Conservation (phyloP, 2,329 filamentous ascomycete genomes). For the Triangularia setosa region DNA sequence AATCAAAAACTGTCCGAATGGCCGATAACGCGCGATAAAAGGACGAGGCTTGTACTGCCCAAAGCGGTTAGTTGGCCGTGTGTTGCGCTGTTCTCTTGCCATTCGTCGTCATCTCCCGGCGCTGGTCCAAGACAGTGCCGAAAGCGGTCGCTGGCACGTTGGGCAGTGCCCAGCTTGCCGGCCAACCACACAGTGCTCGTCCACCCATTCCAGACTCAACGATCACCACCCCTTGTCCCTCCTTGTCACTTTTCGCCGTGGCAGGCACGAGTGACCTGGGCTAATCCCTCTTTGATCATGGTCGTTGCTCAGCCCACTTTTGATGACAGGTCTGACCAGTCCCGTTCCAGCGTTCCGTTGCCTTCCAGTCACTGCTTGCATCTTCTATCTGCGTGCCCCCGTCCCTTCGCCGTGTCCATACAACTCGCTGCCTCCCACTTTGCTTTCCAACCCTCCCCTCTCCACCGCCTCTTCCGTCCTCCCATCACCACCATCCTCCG, state of each 20-base stretch:
- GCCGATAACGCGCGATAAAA: not conserved
- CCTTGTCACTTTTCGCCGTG: conserved; percentile 19
- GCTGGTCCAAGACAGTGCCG: conserved; percentile 18
- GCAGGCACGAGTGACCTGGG: conserved; percentile 20
- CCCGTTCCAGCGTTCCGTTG: conserved; percentile 23
- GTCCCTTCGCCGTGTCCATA: conserved; percentile 7
- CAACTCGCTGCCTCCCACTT: conserved; percentile 5
- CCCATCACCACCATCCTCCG: conserved; percentile 6
- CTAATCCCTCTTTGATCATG: conserved; percentile 22
- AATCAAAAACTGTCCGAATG: conserved; percentile 10
- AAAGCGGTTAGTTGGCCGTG: conserved; percentile 12
- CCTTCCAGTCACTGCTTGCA: conserved; percentile 25
- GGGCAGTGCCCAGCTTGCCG: not conserved
- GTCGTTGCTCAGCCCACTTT: conserved; percentile 24
- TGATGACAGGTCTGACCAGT: conserved; percentile 20
- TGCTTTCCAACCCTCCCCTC: not conserved
- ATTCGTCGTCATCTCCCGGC: conserved; percentile 24
- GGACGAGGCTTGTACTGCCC: conserved; percentile 2
- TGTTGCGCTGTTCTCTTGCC: conserved; percentile 19
- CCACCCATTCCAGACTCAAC: conserved; percentile 13
- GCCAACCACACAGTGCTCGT: conserved; percentile 21
- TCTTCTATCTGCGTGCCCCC: conserved; percentile 20
- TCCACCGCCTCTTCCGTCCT: conserved; percentile 22
- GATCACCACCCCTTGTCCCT: conserved; percentile 11
- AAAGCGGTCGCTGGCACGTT: conserved; percentile 12